phyloP scores from a whole-genome alignment of 2,329 filamentous ascomycete genomes.

The Sarocladium strictum region DNA sequence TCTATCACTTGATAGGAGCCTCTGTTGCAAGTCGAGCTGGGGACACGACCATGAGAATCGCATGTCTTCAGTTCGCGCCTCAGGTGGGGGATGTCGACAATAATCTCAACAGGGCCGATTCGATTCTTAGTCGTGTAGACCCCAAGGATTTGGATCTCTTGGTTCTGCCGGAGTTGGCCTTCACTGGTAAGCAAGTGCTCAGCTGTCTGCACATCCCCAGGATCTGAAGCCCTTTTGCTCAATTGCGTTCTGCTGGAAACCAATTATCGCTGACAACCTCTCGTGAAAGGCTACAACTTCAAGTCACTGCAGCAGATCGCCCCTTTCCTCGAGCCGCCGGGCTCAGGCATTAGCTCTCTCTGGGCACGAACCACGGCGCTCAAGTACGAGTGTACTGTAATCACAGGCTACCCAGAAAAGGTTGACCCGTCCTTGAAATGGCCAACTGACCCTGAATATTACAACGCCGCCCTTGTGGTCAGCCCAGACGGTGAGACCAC shows the following conservation, averaged over 20 bases:
- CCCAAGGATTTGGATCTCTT: constrained; percentile 59
- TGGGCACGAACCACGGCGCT: constrained; percentile 66
- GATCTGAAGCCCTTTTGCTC: no score
- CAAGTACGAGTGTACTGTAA: constrained; percentile 61
- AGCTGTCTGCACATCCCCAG: no score
- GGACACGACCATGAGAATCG: constrained; percentile 53
- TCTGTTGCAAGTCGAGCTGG: not conserved
- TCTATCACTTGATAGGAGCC: not conserved
- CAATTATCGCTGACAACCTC: not conserved
- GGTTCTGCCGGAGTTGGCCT: constrained; percentile 70
- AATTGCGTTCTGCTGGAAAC: not conserved
- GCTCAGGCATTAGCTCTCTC: constrained; percentile 59
- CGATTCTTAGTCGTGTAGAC: constrained; percentile 48
- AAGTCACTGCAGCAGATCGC: constrained; percentile 59
- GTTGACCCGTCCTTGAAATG: constrained; percentile 44
- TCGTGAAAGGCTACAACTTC: constrained; percentile 68
- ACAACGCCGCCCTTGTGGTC: constrained; percentile 49
- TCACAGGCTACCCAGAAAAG: constrained; percentile 70
- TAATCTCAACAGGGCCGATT: constrained; percentile 64
- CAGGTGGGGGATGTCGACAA: constrained; percentile 63
- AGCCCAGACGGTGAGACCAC: constrained; percentile 53
- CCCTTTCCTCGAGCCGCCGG: constrained; percentile 62
- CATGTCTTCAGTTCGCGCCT: constrained; percentile 66
- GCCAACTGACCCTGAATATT: constrained; percentile 47
- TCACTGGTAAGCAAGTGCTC: constrained; percentile 49